These are phyloP conservation scores for Mediolabrus comicus DNA, from an alignment of 108 stramenopile genomes.

Conservation along the genomic window DNA sequence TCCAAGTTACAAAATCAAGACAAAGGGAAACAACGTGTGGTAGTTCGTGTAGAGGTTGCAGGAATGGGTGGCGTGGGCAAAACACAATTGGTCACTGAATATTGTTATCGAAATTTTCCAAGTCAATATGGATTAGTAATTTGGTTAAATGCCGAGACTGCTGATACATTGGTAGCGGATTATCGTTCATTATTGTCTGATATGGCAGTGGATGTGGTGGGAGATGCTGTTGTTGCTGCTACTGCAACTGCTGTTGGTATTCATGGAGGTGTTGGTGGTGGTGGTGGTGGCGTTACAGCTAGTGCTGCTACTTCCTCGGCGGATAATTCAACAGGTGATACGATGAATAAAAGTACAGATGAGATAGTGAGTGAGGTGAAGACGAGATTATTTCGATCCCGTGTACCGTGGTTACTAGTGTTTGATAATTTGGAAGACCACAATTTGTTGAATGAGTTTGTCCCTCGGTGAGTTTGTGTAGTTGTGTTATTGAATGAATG, in stretches of 20 bases:
- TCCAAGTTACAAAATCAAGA: conserved; percentile 35
- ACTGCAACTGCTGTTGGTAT: no score
- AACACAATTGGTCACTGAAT: conserved; percentile 41
- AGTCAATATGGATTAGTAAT: conserved; percentile 58
- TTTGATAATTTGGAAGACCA: conserved; percentile 74
- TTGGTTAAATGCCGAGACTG: conserved; percentile 65
- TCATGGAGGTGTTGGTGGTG: no score
- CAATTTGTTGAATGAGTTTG: conserved; percentile 40
- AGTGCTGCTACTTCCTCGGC: background rate
- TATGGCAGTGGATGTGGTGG: conserved; percentile 31
- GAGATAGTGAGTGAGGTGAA: conserved; percentile 62
- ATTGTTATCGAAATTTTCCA: conserved; percentile 65
- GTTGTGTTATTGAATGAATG: no score
- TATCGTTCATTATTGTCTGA: conserved; percentile 63
- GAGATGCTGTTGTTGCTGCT: background rate
- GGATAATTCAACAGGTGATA: no score
- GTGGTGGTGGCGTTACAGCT: background rate
- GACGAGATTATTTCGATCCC: conserved; percentile 54
- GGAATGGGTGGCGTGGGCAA: conserved; percentile 62
- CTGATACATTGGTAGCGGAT: conserved; percentile 54
- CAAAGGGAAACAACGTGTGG: conserved; percentile 5
- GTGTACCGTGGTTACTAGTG: conserved; percentile 65
- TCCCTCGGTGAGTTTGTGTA: no score
- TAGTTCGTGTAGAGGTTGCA: conserved; percentile 51
- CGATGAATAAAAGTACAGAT: conserved; percentile 49